Evolutionary conservation across 179 eudicot genomes (phyloP).

Genomic region (Nepenthes alata): DNA sequence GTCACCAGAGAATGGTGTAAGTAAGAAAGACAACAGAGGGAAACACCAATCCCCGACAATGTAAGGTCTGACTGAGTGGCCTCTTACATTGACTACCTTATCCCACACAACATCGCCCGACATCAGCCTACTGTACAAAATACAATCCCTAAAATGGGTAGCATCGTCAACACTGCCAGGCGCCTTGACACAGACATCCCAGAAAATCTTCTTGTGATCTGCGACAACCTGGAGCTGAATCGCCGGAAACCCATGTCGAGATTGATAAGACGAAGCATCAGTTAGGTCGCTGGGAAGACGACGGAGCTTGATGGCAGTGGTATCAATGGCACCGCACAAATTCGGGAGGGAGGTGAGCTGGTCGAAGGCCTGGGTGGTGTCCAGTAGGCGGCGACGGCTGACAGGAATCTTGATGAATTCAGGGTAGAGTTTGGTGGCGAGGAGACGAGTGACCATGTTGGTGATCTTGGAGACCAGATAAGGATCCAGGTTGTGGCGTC

Average conservation of each 20-base stretch:
- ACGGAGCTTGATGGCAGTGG: conserved; percentile 32
- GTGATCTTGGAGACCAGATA: conserved; percentile 83
- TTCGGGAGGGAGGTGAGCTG: conserved; percentile 61
- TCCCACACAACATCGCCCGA: conserved; percentile 91
- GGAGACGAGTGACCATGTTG: conserved; percentile 83
- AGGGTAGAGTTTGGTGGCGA: conserved; percentile 77
- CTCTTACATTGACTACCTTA: conserved; percentile 61
- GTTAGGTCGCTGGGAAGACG: conserved; percentile 24
- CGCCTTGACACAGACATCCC: conserved; percentile 95
- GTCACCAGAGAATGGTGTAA: conserved; percentile 43
- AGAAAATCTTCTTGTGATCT: conserved; percentile 82
- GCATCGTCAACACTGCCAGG: conserved; percentile 81
- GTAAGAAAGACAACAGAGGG: conserved; percentile 70
- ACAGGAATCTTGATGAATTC: conserved; percentile 85
- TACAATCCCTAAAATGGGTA: conserved; percentile 76
- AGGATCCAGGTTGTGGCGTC: conserved; percentile 67
- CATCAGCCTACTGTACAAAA: conserved; percentile 60
- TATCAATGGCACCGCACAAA: conserved; percentile 72
- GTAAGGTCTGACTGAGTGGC: conserved; percentile 75
- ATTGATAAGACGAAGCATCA: conserved; percentile 29
- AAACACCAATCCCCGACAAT: conserved; percentile 81
- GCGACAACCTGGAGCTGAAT: conserved; percentile 88
- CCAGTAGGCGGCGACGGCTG: conserved; percentile 50
- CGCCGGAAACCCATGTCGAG: conserved; percentile 42
- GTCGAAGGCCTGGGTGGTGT: conserved; percentile 63